A percentile compares a stretch with the other conserved stretches of the same genome.
These are phyloP conservation scores for Uronychia binucleata DNA, from an alignment of 73 alveolate species.

Conservation along the genomic window DNA sequence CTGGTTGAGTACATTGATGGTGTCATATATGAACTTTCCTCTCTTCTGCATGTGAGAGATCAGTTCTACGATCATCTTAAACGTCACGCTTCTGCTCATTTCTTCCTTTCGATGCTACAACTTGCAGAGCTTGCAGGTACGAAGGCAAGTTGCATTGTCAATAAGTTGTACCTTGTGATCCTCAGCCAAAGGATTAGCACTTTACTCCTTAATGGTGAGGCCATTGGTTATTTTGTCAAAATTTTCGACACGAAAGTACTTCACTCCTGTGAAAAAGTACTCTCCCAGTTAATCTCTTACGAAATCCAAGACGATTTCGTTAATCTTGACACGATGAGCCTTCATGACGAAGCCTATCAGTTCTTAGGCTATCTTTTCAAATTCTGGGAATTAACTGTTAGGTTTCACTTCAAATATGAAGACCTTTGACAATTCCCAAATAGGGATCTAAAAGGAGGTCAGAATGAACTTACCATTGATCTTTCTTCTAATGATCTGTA, in stretches of 20 bases:
- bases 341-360: constrained; percentile 17
- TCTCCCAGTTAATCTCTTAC: constrained; percentile 16
- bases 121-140: constrained; percentile 47
- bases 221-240: not conserved
- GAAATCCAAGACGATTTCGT: constrained; percentile 39
- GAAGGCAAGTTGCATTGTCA: not conserved
- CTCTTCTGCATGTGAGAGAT: constrained; percentile 32
- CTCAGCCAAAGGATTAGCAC: not conserved
- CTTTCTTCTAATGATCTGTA: not conserved
- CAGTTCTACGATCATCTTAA: constrained; percentile 18
- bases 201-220: not conserved
- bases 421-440: not conserved
- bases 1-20: constrained; percentile 10
- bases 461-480: not conserved
- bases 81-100: constrained; percentile 41
- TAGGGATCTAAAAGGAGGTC: not conserved
- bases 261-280: constrained; percentile 32
- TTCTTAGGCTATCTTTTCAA: constrained; percentile 23
- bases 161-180: not conserved
- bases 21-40: constrained; percentile 48
- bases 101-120: constrained; percentile 32
- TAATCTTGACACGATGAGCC: constrained; percentile 15
- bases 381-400: constrained; percentile 5
- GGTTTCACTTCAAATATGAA: constrained; percentile 2
- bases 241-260: constrained; percentile 14